Base-by-base conservation (phyloP, 1,284 basidiomycete species). In the Cystobasidium sp. region DNA sequence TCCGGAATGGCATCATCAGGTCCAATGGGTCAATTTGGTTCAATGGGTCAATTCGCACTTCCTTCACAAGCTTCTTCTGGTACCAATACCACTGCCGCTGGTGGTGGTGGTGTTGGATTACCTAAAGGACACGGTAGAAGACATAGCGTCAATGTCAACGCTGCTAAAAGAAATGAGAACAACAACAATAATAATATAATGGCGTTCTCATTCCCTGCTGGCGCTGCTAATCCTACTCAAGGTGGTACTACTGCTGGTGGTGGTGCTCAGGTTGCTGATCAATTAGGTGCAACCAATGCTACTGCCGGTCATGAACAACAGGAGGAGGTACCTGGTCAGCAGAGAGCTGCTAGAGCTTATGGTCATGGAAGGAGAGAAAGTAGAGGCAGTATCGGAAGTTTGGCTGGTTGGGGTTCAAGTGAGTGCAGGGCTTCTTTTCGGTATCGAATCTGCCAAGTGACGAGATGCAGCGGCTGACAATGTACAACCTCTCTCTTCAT, bases 101-200 rank as follows among this genome's bases (percentile, higher is more conserved):
- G 67, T 22, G 64, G 51, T 39, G 68, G 64, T 22, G 64, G 68
- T 9, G 68, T 75, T 63, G 75, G 75, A 76, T 77, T 69, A 44
- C 81, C 82, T 7, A 88, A 90, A 76, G 92, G 92, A 39, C 96
- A 99, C 81, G 91, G 91, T 61, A 88, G 96, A 71, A 88, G 96
- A 76, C 95, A 97, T 84, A 96, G 93, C 79, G 92, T 97, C 77
- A 97, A 96, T 79, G 92, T 96, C 52, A 80, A 82, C 20, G 52
- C 77, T 83, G 82, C 80, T 82, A 83, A 76, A 76, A 78, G 80
- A 61, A 79, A 77, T 69, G 77, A 75, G 64, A 46, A 61, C 9
- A 61, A 71, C 20, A 46, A 46, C 7, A 55, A 44, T 20, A 71
- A 63, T 31, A 44, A 63, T 41, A 71, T 52, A 16, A 52, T 24